Percentiles rank a stretch among this genome's conserved stretches.
Conservation (phyloP, 208 protist genomes). For the Acanthamoeba castellanii region DNA sequence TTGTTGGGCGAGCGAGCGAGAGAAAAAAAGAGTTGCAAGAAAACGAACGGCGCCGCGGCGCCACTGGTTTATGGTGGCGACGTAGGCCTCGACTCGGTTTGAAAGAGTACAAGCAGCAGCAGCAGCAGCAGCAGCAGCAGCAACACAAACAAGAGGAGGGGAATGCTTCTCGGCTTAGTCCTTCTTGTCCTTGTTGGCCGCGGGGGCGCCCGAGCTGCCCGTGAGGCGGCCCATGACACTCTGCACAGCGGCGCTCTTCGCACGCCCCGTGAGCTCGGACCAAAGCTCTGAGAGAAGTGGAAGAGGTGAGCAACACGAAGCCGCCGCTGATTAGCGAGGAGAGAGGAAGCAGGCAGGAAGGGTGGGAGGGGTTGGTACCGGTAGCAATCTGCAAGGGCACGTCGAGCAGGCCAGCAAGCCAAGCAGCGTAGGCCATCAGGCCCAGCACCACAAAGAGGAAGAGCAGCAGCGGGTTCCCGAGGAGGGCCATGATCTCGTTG, state of each 20-base stretch:
- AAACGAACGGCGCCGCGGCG: too few relatives aligned
- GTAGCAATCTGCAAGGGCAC: slow-evolving; percentile 14
- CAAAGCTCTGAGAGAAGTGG: background rate
- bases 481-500: slow-evolving; percentile 83
- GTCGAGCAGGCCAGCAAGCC: slow-evolving; percentile 61
- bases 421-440: slow-evolving; percentile 40
- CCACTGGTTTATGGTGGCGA: too few relatives aligned
- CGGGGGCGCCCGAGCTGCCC: background rate
- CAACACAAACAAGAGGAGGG: too few relatives aligned
- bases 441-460: slow-evolving; percentile 71
- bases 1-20: too few relatives aligned
- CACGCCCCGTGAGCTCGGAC: background rate
- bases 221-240: slow-evolving; percentile 33
- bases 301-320: background rate
- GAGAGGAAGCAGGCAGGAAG: too few relatives aligned
- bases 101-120: too few relatives aligned
- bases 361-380: background rate
- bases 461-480: slow-evolving; percentile 80
- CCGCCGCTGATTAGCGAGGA: too few relatives aligned
- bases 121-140: too few relatives aligned
- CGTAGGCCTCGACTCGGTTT: too few relatives aligned
- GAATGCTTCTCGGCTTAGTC: background rate
- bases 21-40: too few relatives aligned
- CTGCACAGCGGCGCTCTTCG: slow-evolving; percentile 27
- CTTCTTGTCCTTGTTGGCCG: slow-evolving; percentile 8